Percentiles rank a stretch among this genome's conserved stretches.
phyloP scores from a whole-genome alignment of 75 land plant genomes.

The Larix kaempferi region DNA sequence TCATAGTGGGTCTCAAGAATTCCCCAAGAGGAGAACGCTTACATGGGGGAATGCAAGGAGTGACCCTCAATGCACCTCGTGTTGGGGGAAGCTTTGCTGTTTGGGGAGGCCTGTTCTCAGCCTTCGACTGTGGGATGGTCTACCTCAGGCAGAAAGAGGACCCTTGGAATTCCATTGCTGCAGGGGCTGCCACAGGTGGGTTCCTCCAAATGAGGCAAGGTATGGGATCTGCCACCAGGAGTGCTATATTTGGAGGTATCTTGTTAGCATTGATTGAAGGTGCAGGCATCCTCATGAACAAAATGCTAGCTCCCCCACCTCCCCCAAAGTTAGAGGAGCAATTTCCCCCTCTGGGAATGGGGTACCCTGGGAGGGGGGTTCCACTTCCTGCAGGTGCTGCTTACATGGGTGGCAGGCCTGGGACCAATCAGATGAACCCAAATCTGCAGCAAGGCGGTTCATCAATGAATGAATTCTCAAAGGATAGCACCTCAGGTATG shows the following conservation, averaged over 20 bases:
- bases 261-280: conserved; percentile 85
- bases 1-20: conserved; percentile 71
- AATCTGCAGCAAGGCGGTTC: not conserved
- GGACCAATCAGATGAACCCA: conserved; percentile 10
- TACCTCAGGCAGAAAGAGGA: conserved; percentile 94
- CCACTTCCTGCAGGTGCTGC: conserved; percentile 11
- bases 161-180: conserved; percentile 94
- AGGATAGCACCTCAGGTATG: conserved; percentile 4
- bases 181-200: conserved; percentile 93
- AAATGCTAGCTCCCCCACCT: conserved; percentile 39
- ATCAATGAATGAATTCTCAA: conserved; percentile 7
- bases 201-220: conserved; percentile 86
- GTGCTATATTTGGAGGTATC: conserved; percentile 79
- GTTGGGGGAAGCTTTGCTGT: conserved; percentile 94
- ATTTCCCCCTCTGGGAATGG: conserved; percentile 32
- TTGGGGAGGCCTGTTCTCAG: conserved; percentile 92
- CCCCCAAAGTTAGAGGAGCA: conserved; percentile 26
- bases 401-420: conserved; percentile 12
- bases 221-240: conserved; percentile 42
- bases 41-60: conserved; percentile 72
- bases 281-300: conserved; percentile 81
- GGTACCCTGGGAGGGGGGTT: conserved; percentile 20
- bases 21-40: conserved; percentile 81
- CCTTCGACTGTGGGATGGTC: conserved; percentile 89
- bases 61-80: conserved; percentile 85